Evolutionary conservation across 176 grass and related monocot genomes (phyloP).

Genomic region (Dendrocalamus sinicus): DNA sequence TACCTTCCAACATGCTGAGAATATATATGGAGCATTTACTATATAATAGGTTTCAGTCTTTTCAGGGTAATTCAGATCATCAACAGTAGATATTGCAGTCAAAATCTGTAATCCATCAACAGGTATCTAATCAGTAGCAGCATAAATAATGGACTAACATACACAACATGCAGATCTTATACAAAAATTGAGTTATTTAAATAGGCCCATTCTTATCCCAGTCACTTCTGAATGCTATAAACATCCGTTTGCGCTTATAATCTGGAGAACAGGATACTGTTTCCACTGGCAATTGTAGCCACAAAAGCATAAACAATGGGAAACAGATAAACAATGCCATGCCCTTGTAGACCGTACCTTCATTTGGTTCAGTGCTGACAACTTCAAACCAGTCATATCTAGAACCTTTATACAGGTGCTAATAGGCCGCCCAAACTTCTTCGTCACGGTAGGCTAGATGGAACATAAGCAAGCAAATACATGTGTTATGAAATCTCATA

Average conservation of each 20-base stretch:
- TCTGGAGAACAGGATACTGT: constrained; percentile 11
- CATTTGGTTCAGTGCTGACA: constrained; percentile 80
- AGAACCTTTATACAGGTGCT: constrained; percentile 85
- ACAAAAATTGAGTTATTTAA: background rate
- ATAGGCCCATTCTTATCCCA: background rate
- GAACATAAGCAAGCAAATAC: constrained; percentile 46
- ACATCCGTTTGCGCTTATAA: background rate
- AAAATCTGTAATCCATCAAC: constrained; percentile 61
- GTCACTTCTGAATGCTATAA: background rate
- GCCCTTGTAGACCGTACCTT: constrained; percentile 54
- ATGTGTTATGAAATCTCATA: constrained; percentile 25
- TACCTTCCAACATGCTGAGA: constrained; percentile 97
- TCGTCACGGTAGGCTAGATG: constrained; percentile 55
- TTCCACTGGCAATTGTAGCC: background rate
- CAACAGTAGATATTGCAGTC: constrained; percentile 85
- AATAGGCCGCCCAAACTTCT: constrained; percentile 72
- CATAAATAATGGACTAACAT: background rate
- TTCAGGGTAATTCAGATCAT: constrained; percentile 96
- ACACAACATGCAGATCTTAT: background rate
- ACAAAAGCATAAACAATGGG: background rate
- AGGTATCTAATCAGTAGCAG: constrained; percentile 23
- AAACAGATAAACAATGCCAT: background rate
- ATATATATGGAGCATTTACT: constrained; percentile 95
- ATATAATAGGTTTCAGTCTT: constrained; percentile 90
- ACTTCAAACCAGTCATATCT: constrained; percentile 92